Evolutionary conservation across 225 moss, liverwort and hornwort species (phyloP), one percentile per base, ranked within the genome.

Genomic region (Climacium dendroides): DNA sequence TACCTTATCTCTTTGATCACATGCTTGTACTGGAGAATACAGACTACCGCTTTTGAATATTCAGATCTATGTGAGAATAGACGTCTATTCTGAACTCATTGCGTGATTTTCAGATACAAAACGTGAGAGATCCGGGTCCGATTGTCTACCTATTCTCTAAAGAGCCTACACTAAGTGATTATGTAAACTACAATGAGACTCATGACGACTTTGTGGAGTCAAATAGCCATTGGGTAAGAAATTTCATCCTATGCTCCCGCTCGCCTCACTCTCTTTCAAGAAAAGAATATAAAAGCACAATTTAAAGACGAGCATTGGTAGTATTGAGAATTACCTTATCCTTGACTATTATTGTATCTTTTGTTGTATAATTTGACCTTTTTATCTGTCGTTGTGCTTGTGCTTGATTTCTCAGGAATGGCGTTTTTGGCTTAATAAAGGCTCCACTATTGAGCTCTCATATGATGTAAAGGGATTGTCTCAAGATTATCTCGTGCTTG

Each of bases 401-500:
- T 82, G 58, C 78, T 78, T 86, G 83, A 88, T 88, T 39, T 71
- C 55, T 37, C 73, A 94, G 92, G 94, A 94, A 83, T 94, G 89
- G 90, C 86, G 84, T 85, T 90, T 83, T 17, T 94, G 90, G 90
- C 82, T 94, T 15, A 94, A 94, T 82, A 2, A 70, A 86, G 94
- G 92, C 58, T 94, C 94, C 34, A 90, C 89, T 53, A 87, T 94
- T 59, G 65, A 74, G 74, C 14, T 92, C 43, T 85, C 89, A 58
- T 91, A 94, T 45, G 91, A 92, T 35, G 35, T 94, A 9, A 87
- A 74, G 81, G 92, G 91, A 39, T 35, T 90, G 29, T 83, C 87
- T 83, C 85, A 85, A 85, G 89, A 94, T 72, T 92, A 88, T 63
- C 84, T 94, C 25, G 84, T 94, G 85, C 94, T 94, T 89, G 92